Conservation (phyloP, 352 stramenopile genomes). For the Pythium angustatum region DNA sequence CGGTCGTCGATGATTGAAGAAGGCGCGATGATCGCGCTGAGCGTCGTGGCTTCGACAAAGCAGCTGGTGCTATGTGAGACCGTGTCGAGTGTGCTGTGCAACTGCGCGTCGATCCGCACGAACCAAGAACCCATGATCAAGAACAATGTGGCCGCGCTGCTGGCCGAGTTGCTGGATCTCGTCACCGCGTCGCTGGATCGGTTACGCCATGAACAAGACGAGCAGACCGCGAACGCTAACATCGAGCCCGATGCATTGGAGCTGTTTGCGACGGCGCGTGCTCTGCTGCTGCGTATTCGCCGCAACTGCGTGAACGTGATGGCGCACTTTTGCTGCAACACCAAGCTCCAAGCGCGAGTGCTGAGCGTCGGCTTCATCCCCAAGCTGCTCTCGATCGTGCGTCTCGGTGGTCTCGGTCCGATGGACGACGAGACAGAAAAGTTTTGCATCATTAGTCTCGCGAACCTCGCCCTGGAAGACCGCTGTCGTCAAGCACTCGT, state of each 20-base stretch:
- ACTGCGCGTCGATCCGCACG: conserved; percentile 38
- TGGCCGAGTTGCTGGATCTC: conserved; percentile 34
- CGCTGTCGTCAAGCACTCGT: conserved; percentile 62
- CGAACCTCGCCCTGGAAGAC: conserved; percentile 77
- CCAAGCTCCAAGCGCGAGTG: conserved; percentile 63
- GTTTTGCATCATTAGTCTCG: conserved; percentile 59
- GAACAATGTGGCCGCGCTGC: conserved; percentile 30
- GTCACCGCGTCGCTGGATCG: conserved; percentile 21
- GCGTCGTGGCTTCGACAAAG: conserved; percentile 41
- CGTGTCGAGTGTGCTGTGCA: conserved; percentile 38
- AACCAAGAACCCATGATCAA: conserved; percentile 50
- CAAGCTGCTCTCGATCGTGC: conserved; percentile 46
- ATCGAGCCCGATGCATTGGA: not conserved
- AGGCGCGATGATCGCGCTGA: conserved; percentile 56
- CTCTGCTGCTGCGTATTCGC: conserved; percentile 21
- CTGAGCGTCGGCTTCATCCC: conserved; percentile 54
- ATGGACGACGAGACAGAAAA: conserved; percentile 69
- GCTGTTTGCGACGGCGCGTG: not conserved
- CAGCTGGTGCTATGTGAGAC: conserved; percentile 31
- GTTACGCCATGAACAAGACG: conserved; percentile 14
- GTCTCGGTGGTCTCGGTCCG: not conserved
- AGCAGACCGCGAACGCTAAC: conserved; percentile 2
- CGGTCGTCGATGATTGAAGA: conserved; percentile 74
- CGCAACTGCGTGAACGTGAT: conserved; percentile 64
- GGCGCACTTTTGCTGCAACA: conserved; percentile 75